phyloP scores from a whole-genome alignment of 495 filamentous ascomycete species.

The Apiosordaria backusii region DNA sequence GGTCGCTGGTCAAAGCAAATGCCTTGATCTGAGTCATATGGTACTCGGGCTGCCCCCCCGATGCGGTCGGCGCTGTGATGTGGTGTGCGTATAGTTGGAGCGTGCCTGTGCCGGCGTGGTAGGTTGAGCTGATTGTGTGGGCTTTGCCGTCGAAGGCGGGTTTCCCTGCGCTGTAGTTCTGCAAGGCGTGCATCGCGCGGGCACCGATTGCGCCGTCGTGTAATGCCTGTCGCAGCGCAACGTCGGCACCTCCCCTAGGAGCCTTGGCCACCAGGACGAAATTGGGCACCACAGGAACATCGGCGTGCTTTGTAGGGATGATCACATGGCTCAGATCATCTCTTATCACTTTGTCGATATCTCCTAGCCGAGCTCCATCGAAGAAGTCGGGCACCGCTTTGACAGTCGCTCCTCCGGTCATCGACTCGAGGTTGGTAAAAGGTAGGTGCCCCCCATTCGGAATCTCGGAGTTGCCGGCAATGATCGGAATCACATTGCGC shows the following conservation, averaged over 20 bases:
- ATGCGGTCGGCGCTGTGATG: conserved; percentile 25
- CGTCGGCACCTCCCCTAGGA: conserved; percentile 29
- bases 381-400: conserved; percentile 31
- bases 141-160: conserved; percentile 40
- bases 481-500: conserved; percentile 17
- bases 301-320: conserved; percentile 36
- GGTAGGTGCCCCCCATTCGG: conserved; percentile 6
- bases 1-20: conserved; percentile 3
- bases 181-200: conserved; percentile 43
- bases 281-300: conserved; percentile 42
- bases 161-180: conserved; percentile 39
- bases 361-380: conserved; percentile 32
- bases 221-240: conserved; percentile 38
- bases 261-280: conserved; percentile 40
- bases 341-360: conserved; percentile 18
- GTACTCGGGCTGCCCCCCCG: conserved; percentile 35
- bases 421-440: conserved; percentile 19
- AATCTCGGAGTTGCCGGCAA: conserved; percentile 13
- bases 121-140: conserved; percentile 37
- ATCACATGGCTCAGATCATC: conserved; percentile 26
- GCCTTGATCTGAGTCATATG: conserved; percentile 39
- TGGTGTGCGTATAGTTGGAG: conserved; percentile 42
- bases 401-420: conserved; percentile 9
- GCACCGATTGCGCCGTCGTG: conserved; percentile 46
- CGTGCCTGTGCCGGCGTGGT: conserved; percentile 22